Conservation (phyloP, 1,139 yeast species). For the Trichomonascaceae sp. region DNA sequence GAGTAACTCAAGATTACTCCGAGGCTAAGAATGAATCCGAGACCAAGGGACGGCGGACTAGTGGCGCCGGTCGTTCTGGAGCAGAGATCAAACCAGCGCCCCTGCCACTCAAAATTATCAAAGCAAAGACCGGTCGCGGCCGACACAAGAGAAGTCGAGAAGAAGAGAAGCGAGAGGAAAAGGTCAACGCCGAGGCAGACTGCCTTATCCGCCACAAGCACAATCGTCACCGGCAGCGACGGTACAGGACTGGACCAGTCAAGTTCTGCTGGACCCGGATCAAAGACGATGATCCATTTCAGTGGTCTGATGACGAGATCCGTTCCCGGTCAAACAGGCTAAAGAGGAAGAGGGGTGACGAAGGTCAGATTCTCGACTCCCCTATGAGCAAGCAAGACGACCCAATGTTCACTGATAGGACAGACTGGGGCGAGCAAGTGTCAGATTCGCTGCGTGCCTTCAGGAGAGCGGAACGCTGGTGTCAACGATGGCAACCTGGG, state of each 20-base stretch:
- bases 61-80: background rate
- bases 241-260: background rate
- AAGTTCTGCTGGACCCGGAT: background rate
- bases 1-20: constrained; percentile 4
- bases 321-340: no score
- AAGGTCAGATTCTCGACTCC: no score
- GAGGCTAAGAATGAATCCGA: constrained; percentile 5
- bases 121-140: constrained; percentile 1
- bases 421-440: constrained; percentile 17
- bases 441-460: constrained; percentile 13
- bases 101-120: background rate
- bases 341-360: no score
- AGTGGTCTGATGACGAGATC: no score
- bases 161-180: constrained; percentile 1
- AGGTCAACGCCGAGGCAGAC: background rate
- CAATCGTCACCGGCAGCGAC: background rate
- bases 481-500: constrained; percentile 11
- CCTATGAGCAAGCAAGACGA: no score
- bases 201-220: background rate
- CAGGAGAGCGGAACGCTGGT: constrained; percentile 16
- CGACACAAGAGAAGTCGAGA: constrained; percentile 4
- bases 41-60: background rate
- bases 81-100: constrained; percentile 2
- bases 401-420: no score
- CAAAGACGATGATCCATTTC: background rate